Conservation (phyloP, 371 early-diverging fungal species). For the Amoeboaphelidium occidentale region DNA sequence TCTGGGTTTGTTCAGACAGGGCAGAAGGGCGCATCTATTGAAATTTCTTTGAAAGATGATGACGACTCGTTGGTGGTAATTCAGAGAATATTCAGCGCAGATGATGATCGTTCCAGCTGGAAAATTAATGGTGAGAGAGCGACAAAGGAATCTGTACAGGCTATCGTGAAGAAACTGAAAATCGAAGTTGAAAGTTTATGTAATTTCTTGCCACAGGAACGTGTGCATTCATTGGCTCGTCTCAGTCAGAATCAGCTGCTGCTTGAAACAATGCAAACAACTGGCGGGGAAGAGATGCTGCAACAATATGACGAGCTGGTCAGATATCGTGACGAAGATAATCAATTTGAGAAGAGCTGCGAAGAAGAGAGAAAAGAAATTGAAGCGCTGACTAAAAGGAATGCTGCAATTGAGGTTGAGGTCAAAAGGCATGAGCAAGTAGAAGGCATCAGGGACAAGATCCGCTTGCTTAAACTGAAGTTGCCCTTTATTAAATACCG, state of each 20-base stretch:
- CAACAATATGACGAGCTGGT: not conserved
- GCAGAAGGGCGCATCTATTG: conserved; percentile 41
- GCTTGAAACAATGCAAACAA: not conserved
- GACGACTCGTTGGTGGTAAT: conserved; percentile 19
- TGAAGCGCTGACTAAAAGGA: not conserved
- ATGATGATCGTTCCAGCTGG: conserved; percentile 43
- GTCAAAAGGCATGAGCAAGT: not conserved
- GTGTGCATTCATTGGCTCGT: not conserved
- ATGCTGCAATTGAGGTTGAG: not conserved
- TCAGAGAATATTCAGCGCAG: conserved; percentile 34
- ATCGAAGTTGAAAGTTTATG: conserved; percentile 1
- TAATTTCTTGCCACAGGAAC: conserved; percentile 1
- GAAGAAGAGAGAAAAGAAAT: not conserved
- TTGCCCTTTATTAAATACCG: not conserved
- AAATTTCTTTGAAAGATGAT: conserved; percentile 42
- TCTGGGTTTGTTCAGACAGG: conserved; percentile 81
- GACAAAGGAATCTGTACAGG: not conserved
- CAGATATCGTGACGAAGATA: not conserved
- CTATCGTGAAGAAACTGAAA: not conserved
- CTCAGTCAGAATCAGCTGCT: not conserved
- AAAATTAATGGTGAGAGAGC: conserved; percentile 38
- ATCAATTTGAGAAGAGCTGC: not conserved
- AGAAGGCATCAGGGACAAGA: not conserved
- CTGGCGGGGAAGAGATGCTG: not conserved
- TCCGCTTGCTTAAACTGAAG: not conserved